Conservation (phyloP, 208 protist species). For the Leishmania aethiopica region DNA sequence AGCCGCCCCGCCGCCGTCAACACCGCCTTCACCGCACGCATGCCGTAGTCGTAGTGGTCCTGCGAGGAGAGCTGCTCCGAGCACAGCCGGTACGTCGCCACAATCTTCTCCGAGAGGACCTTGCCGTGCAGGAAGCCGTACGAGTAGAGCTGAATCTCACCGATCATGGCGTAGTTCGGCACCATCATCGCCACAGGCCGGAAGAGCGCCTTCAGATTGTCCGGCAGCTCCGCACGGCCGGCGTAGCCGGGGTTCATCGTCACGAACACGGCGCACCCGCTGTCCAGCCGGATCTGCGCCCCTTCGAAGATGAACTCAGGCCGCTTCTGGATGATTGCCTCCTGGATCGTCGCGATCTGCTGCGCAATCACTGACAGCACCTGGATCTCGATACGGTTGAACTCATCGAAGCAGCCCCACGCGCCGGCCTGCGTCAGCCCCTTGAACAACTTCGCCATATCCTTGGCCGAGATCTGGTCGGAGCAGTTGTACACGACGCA, state of each 20-base stretch:
- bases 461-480: constrained; percentile 95
- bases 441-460: constrained; percentile 97
- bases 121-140: constrained; percentile 96
- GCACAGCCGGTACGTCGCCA: constrained; percentile 96
- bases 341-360: constrained; percentile 96
- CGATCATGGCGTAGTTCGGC: constrained; percentile 98
- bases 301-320: constrained; percentile 95
- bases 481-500: constrained; percentile 99
- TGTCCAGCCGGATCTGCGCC: constrained; percentile 91
- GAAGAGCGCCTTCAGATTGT: constrained; percentile 99
- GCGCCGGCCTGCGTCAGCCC: constrained; percentile 93
- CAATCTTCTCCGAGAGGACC: constrained; percentile 95
- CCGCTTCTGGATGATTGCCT: constrained; percentile 87
- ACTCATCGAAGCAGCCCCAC: constrained; percentile 98
- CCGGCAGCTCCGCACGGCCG: constrained; percentile 96
- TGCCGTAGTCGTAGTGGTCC: constrained; percentile 98
- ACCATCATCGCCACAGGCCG: constrained; percentile 99
- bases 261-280: constrained; percentile 96
- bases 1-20: constrained; percentile 93
- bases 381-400: constrained; percentile 97
- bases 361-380: constrained; percentile 98
- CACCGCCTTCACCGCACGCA: constrained; percentile 97
- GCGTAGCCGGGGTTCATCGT: constrained; percentile 99
- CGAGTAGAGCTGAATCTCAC: constrained; percentile 98
- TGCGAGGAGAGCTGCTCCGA: constrained; percentile 98